Percentiles rank a stretch among this genome's conserved stretches.
These are phyloP conservation scores for Nasturtium officinale DNA, from an alignment of 345 rosid species.

Conservation along the genomic window DNA sequence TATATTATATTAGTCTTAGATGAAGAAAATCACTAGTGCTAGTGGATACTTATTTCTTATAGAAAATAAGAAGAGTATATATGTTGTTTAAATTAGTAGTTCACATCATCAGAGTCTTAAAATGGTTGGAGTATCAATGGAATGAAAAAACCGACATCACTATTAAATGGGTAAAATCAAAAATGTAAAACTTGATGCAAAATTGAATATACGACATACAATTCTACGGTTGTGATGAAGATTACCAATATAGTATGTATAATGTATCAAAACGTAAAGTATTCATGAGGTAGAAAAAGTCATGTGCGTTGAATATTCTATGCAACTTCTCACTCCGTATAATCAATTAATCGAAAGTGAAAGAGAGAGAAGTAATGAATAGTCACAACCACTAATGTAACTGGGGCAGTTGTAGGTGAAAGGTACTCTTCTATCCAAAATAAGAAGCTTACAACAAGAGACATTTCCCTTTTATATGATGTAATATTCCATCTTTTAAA, in stretches of 20 bases:
- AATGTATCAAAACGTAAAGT: not conserved
- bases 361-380: conserved; percentile 26
- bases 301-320: conserved; percentile 35
- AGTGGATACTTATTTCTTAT: not conserved
- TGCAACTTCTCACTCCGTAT: conserved; percentile 16
- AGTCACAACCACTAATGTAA: conserved; percentile 39
- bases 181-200: too few relatives aligned
- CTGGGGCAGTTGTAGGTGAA: conserved; percentile 36
- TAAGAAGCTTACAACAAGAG: conserved; percentile 34
- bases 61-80: not conserved
- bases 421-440: conserved; percentile 34
- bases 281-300: conserved; percentile 10
- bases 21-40: conserved; percentile 9
- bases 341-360: conserved; percentile 27
- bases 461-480: conserved; percentile 35
- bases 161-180: not conserved
- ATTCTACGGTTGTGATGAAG: not conserved
- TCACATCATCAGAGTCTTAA: not conserved
- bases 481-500: conserved; percentile 33
- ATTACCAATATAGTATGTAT: not conserved
- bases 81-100: not conserved
- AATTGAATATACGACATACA: not conserved
- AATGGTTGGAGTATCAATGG: not conserved
- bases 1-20: too few relatives aligned
- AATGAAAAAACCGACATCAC: conserved; percentile 8